Evolutionary conservation across 2,329 filamentous ascomycete genomes (phyloP), one percentile per base, ranked within the genome.

Genomic region (Fusarium stilboides): DNA sequence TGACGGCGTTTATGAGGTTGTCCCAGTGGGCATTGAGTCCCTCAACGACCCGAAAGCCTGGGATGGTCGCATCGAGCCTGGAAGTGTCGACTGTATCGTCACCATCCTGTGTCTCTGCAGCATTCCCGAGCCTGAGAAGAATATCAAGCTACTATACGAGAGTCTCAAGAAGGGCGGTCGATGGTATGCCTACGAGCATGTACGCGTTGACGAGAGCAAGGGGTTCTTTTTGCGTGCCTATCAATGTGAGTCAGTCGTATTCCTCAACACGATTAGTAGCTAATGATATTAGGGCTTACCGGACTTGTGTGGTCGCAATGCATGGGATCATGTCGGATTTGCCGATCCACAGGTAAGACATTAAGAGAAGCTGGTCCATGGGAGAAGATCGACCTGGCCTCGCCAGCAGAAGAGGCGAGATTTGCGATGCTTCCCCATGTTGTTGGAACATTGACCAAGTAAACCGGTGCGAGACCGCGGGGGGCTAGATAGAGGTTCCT

Each of bases 111-210:
- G 88, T 56, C 80, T 91, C 33, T 91, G 89, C 80, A 87, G 86
- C 69, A 89, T 91, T 51, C 89, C 89, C 0, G 84, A 88, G 5
- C 88, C 87, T 5, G 79, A 86, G 71, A 78, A 80, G 68, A 87
- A 89, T 62, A 83, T 89, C 62, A 77, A 77, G 58, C 83, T 85
- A 65, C 76, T 91, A 31, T 90, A 89, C 75, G 77, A 80, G 33
- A 84, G 86, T 53, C 80, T 91, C 62, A 89, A 88, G 77, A 85
- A 86, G 7, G 89, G 89, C 7, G 89, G 89, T 0, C 79, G 85
- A 37, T 90, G 88, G 88, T 88, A 89, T 64, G 83, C 88, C 1
- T 90, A 85, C 69, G 89, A 91, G 79, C 89, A 91, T 71, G 86
- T 91, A 39, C 74, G 77, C 56, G 77, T 76, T 50, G 77, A 42